Evolutionary conservation across 2,329 filamentous ascomycete species (phyloP).

Genomic region (Cladosporium halotolerans): DNA sequence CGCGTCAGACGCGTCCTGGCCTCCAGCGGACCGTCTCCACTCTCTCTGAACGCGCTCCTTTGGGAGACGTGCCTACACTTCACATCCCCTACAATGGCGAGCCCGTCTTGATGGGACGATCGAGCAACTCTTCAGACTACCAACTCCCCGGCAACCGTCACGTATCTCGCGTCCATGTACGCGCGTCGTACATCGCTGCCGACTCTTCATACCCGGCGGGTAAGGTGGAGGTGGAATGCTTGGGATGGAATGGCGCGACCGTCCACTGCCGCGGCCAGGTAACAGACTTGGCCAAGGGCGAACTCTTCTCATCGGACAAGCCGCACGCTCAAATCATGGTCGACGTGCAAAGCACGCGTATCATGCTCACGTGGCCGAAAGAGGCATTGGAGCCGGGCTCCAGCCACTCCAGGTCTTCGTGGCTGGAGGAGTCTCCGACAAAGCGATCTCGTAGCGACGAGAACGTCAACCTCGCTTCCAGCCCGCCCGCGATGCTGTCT

Average conservation of each 20-base stretch:
- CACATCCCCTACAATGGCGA: conserved; percentile 78
- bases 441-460: conserved; percentile 43
- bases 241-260: conserved; percentile 93
- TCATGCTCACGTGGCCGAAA: conserved; percentile 82
- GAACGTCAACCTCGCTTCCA: conserved; percentile 47
- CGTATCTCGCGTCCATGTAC: conserved; percentile 88
- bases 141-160: conserved; percentile 87
- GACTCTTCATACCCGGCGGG: conserved; percentile 62
- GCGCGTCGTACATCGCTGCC: conserved; percentile 73
- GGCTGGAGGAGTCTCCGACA: conserved; percentile 54
- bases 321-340: conserved; percentile 87
- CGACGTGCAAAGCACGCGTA: conserved; percentile 86
- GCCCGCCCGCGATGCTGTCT: conserved; percentile 56
- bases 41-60: conserved; percentile 72
- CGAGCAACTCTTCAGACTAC: conserved; percentile 91
- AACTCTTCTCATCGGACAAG: conserved; percentile 84
- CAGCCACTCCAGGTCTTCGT: conserved; percentile 56
- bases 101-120: conserved; percentile 78
- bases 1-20: conserved; percentile 44
- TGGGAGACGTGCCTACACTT: conserved; percentile 76
- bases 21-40: conserved; percentile 57
- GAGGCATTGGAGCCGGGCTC: conserved; percentile 43
- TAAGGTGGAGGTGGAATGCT: conserved; percentile 81
- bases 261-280: conserved; percentile 84
- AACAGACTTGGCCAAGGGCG: conserved; percentile 79